Evolutionary conservation across 371 early-diverging fungal species (phyloP).

Genomic region (Apophysomyces ossiformis): DNA sequence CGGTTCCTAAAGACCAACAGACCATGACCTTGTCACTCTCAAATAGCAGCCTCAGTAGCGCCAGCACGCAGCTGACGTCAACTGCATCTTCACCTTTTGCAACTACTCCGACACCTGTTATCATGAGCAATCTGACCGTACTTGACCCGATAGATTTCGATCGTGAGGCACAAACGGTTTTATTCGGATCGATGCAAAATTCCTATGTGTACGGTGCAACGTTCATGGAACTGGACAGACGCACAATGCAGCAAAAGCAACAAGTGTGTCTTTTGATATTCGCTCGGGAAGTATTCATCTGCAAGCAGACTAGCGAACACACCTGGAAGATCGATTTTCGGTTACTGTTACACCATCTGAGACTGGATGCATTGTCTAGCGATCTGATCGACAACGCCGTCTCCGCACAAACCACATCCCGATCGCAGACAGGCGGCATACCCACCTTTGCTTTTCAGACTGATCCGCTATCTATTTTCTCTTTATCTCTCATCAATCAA

Average conservation of each 20-base stretch:
- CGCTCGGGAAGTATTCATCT: constrained; percentile 17
- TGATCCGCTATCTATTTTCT: not conserved
- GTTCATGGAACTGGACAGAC: constrained; percentile 30
- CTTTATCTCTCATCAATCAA: constrained; percentile 10
- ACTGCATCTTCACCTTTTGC: not conserved
- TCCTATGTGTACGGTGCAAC: constrained; percentile 23
- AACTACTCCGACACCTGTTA: not conserved
- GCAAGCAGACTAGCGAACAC: not conserved
- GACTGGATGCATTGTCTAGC: constrained; percentile 10
- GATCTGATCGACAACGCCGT: not conserved
- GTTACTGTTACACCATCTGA: constrained; percentile 17
- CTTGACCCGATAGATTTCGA: constrained; percentile 29
- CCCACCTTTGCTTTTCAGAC: not conserved
- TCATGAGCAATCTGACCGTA: not conserved
- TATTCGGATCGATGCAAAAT: constrained; percentile 17
- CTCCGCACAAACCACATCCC: constrained; percentile 7
- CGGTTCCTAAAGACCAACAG: constrained; percentile 47
- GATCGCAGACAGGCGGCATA: not conserved
- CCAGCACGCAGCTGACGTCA: constrained; percentile 11
- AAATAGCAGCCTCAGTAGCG: constrained; percentile 33
- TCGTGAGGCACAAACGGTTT: constrained; percentile 22
- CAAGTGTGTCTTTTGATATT: constrained; percentile 28
- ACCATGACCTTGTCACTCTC: constrained; percentile 38
- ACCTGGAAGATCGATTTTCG: constrained; percentile 16
- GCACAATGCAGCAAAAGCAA: constrained; percentile 19